Base-by-base conservation (phyloP, 148 eudicot species). In the Cornus florida region DNA sequence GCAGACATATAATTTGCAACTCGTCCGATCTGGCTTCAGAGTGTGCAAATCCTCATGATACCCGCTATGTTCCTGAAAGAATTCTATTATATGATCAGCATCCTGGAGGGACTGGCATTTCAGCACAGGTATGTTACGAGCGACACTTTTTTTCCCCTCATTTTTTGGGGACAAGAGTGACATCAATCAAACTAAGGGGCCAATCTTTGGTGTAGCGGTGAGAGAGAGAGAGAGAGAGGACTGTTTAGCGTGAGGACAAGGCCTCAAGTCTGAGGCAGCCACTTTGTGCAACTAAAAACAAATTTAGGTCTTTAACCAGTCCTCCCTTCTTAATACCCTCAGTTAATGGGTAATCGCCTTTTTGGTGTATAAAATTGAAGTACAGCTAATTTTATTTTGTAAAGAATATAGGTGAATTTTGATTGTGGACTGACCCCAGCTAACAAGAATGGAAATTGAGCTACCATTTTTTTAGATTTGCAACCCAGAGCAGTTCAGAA, bases 41-140 rank as follows among this genome's bases (percentile, higher is more conserved):
- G 85, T 96, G 99, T 81, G 88, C 87, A 75, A 94, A 94, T 82
- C 99, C 99, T 72, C 86, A 92, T 83, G 99, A 96, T 66, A 81
- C 81, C 22, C 99, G 98, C 80, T 87, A 90, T 84, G 74, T 85
- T 70, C 95, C 95, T 43, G 98, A 91, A 84, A 92, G 98, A 83
- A 87, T 96, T 82, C 82, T 96, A 67, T 86, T 96, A 38, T 94
- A 96, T 81, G 99, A 96, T 86, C 91, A 85, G 75, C 95, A 83
- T 82, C 97, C 97, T 79, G 99, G 99, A 81, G 98, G 99, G 70
- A 87, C 94, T 68, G 98, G 99, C 80, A 88, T 93, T 78, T 92
- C 98, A 73, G 80, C 80, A 83, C 97, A 91, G 92, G 99, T 91
- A 79, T 83, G 83, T 70, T 77, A n/a, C 75, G 33, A 33, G 3